phyloP scores from a whole-genome alignment of 495 filamentous ascomycete genomes.

The Daldinia loculata region DNA sequence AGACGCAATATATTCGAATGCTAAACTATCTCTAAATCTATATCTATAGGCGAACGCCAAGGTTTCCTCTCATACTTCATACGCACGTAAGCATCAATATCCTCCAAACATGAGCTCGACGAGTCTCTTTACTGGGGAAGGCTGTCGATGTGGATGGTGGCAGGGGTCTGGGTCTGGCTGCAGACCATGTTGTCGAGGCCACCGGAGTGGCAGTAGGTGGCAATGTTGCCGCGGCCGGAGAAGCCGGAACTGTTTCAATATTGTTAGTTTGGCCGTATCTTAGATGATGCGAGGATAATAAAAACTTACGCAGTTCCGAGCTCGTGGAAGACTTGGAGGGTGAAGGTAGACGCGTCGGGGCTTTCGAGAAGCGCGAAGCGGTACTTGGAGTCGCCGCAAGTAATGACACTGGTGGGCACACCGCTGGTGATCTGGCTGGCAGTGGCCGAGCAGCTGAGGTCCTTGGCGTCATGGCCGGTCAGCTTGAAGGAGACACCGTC shows the following conservation, averaged over 20 bases:
- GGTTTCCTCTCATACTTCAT: neutral
- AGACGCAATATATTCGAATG: neutral
- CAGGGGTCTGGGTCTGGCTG: slow-evolving; percentile 8
- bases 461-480: slow-evolving; percentile 9
- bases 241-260: slow-evolving; percentile 6
- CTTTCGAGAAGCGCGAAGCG: slow-evolving; percentile 12
- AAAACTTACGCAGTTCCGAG: slow-evolving; percentile 18
- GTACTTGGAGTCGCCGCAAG: slow-evolving; percentile 27
- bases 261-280: neutral
- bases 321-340: slow-evolving; percentile 14
- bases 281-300: neutral
- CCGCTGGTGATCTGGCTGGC: slow-evolving; percentile 4
- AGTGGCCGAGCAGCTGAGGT: slow-evolving; percentile 18
- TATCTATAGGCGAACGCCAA: neutral
- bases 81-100: slow-evolving; percentile 15
- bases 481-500: slow-evolving; percentile 32
- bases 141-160: slow-evolving; percentile 24
- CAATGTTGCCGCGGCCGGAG: slow-evolving; percentile 7
- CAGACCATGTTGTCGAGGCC: slow-evolving; percentile 16
- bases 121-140: slow-evolving; percentile 34
- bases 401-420: neutral
- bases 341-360: slow-evolving; percentile 11
- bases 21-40: neutral
- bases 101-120: slow-evolving; percentile 19
- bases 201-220: slow-evolving; percentile 24